Percentiles rank a stretch among this genome's conserved stretches.
These are phyloP conservation scores for Botrytis elliptica DNA, from an alignment of 2,329 filamentous ascomycete species.

Conservation along the genomic window DNA sequence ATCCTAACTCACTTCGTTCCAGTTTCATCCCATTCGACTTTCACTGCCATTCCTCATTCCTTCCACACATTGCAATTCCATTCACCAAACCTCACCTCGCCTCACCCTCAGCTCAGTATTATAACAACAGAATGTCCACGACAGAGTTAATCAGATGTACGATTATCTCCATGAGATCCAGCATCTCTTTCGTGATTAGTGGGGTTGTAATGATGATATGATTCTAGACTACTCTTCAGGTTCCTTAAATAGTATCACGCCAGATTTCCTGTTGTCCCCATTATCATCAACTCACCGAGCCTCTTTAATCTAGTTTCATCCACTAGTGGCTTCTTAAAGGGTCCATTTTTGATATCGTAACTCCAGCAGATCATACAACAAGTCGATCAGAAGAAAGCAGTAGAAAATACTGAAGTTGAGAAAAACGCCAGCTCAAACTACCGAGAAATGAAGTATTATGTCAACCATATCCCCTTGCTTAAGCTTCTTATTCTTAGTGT, in stretches of 20 bases:
- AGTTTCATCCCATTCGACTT: neutral
- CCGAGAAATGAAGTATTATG: too few relatives aligned
- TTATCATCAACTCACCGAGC: too few relatives aligned
- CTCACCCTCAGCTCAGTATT: neutral
- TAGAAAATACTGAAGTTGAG: neutral
- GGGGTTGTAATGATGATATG: neutral
- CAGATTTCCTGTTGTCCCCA: neutral
- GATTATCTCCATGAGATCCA: neutral
- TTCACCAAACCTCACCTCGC: neutral
- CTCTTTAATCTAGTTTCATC: too few relatives aligned
- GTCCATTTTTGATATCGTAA: neutral
- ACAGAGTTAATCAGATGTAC: neutral
- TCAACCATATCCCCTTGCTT: neutral
- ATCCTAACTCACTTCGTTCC: neutral
- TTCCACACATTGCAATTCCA: neutral
- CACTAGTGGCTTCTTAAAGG: too few relatives aligned
- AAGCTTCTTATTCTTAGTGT: neutral
- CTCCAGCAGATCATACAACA: neutral
- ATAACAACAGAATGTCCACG: neutral
- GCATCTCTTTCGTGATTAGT: neutral
- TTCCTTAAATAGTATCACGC: neutral
- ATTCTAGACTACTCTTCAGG: neutral
- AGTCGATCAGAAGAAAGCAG: fast-evolving
- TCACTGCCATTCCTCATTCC: neutral
- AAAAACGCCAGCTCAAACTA: too few relatives aligned